Evolutionary conservation across 768 basidiomycete species (phyloP).

Genomic region (Tephrocybe sp.): DNA sequence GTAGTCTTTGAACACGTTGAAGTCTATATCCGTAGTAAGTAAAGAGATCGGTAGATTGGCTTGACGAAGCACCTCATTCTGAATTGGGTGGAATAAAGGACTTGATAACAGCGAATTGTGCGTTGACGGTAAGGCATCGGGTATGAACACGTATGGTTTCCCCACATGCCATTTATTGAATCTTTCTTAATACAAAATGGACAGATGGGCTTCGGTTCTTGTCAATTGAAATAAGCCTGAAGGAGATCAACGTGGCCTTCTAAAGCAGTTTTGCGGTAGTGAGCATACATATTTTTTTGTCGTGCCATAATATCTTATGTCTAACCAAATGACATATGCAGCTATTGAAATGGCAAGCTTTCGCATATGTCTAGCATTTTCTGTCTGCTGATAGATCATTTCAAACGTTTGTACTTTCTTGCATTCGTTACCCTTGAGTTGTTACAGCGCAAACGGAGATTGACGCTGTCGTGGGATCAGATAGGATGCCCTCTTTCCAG

Average conservation of each 20-base stretch:
- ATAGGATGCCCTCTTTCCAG: conserved; percentile 30
- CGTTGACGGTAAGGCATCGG: not conserved
- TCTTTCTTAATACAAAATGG: not conserved
- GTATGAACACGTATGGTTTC: not conserved
- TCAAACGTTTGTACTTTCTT: conserved; percentile 31
- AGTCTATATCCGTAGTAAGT: too few relatives aligned
- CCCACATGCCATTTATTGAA: too few relatives aligned
- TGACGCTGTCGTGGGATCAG: conserved; percentile 30
- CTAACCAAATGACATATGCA: not conserved
- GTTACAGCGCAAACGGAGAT: conserved; percentile 36
- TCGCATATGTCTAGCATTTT: not conserved
- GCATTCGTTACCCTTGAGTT: conserved; percentile 34
- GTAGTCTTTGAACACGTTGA: too few relatives aligned
- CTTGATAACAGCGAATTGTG: too few relatives aligned
- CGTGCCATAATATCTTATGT: not conserved
- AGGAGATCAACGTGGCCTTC: not conserved
- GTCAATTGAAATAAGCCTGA: not conserved
- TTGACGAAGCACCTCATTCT: too few relatives aligned
- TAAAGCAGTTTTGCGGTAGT: not conserved
- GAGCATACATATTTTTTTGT: not conserved
- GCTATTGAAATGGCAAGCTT: not conserved
- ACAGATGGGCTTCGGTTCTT: not conserved
- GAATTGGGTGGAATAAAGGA: too few relatives aligned
- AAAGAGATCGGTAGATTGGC: too few relatives aligned
- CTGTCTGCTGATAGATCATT: conserved; percentile 8